These are phyloP conservation scores for Penicillium chermesinum DNA, from an alignment of 495 filamentous ascomycete genomes.

Conservation along the genomic window DNA sequence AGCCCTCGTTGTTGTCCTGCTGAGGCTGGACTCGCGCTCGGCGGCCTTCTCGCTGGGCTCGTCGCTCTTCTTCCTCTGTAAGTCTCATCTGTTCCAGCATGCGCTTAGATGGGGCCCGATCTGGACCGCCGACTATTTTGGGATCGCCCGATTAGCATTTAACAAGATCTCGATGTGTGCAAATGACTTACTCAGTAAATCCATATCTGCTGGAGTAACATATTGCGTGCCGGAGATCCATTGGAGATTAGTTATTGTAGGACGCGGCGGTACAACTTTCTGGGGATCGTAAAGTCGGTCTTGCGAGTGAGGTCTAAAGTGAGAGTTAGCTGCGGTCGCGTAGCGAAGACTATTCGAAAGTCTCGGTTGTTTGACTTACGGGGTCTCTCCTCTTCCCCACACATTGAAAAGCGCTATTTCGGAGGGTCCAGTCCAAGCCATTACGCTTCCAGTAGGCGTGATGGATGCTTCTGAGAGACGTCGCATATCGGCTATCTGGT, in stretches of 20 bases:
- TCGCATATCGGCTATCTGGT: constrained; percentile 62
- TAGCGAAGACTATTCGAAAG: not conserved
- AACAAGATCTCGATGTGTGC: not conserved
- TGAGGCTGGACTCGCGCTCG: constrained; percentile 23
- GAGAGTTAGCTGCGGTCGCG: constrained; percentile 23
- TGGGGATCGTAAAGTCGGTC: constrained; percentile 77
- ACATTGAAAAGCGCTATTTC: constrained; percentile 75
- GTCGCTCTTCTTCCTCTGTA: constrained; percentile 49
- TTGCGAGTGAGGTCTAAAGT: constrained; percentile 41
- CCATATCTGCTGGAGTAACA: constrained; percentile 82
- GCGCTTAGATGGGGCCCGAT: constrained; percentile 75
- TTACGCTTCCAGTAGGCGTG: constrained; percentile 69
- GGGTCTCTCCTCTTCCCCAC: constrained; percentile 64
- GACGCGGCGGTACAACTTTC: constrained; percentile 66
- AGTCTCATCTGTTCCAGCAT: constrained; percentile 62
- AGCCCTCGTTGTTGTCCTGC: constrained; percentile 47
- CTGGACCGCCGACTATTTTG: constrained; percentile 67
- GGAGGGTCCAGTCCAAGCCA: constrained; percentile 86
- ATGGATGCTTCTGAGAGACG: constrained; percentile 64
- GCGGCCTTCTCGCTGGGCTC: constrained; percentile 38
- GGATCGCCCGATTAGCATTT: not conserved
- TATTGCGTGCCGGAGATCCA: constrained; percentile 97
- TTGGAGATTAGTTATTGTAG: constrained; percentile 92
- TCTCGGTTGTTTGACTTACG: constrained; percentile 33
- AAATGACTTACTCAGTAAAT: constrained; percentile 58